A percentile compares a stretch with the other conserved stretches of the same genome.
phyloP scores from a whole-genome alignment of 1,284 basidiomycete genomes.

The Pseudozyma pruni region DNA sequence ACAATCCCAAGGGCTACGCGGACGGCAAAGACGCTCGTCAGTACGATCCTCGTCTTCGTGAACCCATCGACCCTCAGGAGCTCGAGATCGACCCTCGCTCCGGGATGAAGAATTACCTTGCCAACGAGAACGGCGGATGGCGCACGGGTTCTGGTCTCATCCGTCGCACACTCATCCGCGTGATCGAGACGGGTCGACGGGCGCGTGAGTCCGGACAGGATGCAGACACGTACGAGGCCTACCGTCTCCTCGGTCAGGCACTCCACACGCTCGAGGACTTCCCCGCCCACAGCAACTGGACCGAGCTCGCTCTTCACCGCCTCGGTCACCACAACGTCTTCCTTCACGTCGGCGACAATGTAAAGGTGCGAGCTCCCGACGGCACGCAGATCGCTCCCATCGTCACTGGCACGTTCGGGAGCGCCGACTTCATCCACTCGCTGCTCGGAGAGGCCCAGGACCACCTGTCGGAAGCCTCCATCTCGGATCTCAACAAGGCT shows the following conservation, averaged over 20 bases:
- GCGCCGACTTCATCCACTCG: conserved; percentile 76
- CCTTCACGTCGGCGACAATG: conserved; percentile 84
- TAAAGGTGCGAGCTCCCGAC: conserved; percentile 79
- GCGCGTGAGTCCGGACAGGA: conserved; percentile 72
- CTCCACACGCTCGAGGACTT: conserved; percentile 87
- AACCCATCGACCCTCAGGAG: conserved; percentile 80
- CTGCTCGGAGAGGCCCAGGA: conserved; percentile 73
- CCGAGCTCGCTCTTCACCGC: conserved; percentile 74
- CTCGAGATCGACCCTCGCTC: conserved; percentile 85
- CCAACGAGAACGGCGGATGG: conserved; percentile 80
- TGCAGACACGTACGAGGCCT: conserved; percentile 78
- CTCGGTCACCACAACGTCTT: conserved; percentile 84
- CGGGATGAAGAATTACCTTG: conserved; percentile 97
- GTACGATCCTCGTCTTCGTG: conserved; percentile 80
- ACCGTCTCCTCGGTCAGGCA: conserved; percentile 59
- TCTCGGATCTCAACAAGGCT: conserved; percentile 85
- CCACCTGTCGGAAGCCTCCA: conserved; percentile 77
- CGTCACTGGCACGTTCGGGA: conserved; percentile 89
- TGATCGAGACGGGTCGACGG: conserved; percentile 73
- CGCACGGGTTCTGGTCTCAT: conserved; percentile 88
- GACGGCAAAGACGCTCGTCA: conserved; percentile 81
- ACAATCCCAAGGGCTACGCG: conserved; percentile 71
- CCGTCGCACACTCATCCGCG: conserved; percentile 79
- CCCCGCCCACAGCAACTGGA: conserved; percentile 77
- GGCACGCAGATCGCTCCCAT: conserved; percentile 82